Percentiles rank a stretch among this genome's conserved stretches.
phyloP scores from a whole-genome alignment of 805 yeast genomes.

The Barnettozyma vustinii region DNA sequence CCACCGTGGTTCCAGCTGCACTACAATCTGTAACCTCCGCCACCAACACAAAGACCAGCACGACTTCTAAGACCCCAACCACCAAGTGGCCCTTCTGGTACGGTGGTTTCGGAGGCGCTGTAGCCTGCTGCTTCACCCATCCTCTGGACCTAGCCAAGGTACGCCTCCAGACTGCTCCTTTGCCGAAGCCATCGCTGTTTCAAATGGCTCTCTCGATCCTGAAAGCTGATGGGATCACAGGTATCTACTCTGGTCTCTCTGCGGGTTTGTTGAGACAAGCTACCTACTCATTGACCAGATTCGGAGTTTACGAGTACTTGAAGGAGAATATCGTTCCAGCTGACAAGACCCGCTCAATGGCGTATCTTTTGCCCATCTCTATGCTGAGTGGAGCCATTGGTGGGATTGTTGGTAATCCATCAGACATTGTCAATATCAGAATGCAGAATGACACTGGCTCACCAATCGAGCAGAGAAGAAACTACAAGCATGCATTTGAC shows the following conservation, averaged over 20 bases:
- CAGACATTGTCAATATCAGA: constrained; percentile 81
- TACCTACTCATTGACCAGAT: constrained; percentile 80
- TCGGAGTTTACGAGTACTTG: constrained; percentile 77
- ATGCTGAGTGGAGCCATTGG: constrained; percentile 85
- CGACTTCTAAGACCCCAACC: constrained; percentile 9
- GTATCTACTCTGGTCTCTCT: constrained; percentile 74
- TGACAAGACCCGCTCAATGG: constrained; percentile 47
- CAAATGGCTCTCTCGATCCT: constrained; percentile 58
- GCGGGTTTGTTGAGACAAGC: constrained; percentile 84
- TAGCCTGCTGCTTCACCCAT: constrained; percentile 65
- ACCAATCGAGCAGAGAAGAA: constrained; percentile 59
- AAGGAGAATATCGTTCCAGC: constrained; percentile 48
- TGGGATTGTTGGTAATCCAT: constrained; percentile 82
- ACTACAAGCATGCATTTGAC: constrained; percentile 73
- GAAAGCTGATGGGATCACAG: constrained; percentile 58
- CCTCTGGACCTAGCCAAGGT: constrained; percentile 87
- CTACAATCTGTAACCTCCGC: background rate
- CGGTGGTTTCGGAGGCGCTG: constrained; percentile 65
- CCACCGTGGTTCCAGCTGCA: no score
- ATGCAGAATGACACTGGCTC: constrained; percentile 85
- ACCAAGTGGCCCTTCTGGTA: constrained; percentile 49
- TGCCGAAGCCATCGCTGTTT: constrained; percentile 57
- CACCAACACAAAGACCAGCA: background rate
- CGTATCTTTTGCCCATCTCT: constrained; percentile 64
- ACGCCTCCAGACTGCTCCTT: constrained; percentile 71